Evolutionary conservation across 441 rosid genomes (phyloP).

Genomic region (Melastoma candidum): DNA sequence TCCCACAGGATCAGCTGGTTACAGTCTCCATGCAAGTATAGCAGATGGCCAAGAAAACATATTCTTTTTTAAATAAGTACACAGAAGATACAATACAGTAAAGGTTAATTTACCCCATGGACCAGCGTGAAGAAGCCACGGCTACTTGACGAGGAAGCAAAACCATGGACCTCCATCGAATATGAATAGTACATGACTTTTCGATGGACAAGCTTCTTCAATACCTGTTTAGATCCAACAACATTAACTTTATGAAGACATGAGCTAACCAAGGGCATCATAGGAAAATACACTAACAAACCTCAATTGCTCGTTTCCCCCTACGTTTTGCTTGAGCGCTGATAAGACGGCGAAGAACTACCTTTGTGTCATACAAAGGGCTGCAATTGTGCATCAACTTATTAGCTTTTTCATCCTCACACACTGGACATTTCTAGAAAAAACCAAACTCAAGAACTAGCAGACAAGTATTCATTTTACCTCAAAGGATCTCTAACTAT

Average conservation of each 20-base stretch:
- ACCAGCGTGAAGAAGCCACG: slow-evolving; percentile 56
- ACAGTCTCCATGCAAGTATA: background rate
- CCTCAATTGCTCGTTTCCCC: slow-evolving; percentile 90
- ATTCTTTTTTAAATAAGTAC: background rate
- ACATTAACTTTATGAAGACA: slow-evolving; percentile 8
- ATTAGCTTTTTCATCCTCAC: slow-evolving; percentile 14
- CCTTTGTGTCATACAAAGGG: slow-evolving; percentile 66
- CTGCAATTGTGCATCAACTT: slow-evolving; percentile 37
- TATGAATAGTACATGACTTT: slow-evolving; percentile 83
- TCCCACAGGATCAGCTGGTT: background rate
- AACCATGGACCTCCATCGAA: slow-evolving; percentile 95
- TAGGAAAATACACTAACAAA: slow-evolving; percentile 14
- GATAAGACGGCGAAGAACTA: slow-evolving; percentile 66
- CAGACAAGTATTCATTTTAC: slow-evolving; percentile 24
- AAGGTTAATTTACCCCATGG: slow-evolving; percentile 58
- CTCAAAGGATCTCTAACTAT: slow-evolving; percentile 55
- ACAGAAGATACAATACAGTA: slow-evolving; percentile 2
- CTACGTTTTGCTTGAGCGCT: slow-evolving; percentile 76
- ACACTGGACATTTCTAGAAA: slow-evolving; percentile 7
- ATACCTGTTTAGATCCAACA: slow-evolving; percentile 34
- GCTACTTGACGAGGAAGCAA: slow-evolving; percentile 37
- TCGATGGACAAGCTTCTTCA: slow-evolving; percentile 74
- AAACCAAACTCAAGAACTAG: slow-evolving; percentile 3
- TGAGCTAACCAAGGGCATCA: slow-evolving; percentile 1
- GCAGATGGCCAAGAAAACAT: no score